Percentiles rank a stretch among this genome's conserved stretches.
Conservation (phyloP, 108 stramenopile genomes). For the Skeletonema costatum region DNA sequence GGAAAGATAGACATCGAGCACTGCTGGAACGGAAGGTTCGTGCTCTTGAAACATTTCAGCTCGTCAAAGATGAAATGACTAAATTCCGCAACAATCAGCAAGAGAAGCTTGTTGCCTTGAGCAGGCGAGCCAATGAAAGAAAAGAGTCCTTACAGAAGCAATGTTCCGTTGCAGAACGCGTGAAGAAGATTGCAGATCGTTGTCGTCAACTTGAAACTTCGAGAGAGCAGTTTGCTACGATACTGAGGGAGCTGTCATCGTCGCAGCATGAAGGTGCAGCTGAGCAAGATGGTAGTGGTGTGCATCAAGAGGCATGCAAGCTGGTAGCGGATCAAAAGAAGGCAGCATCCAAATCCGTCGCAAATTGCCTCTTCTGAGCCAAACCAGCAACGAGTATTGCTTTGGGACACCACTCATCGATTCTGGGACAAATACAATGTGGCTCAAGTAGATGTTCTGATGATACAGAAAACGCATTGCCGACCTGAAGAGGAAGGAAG, state of each 20-base stretch:
- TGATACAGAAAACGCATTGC: slow-evolving; percentile 18
- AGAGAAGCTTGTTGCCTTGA: slow-evolving; percentile 23
- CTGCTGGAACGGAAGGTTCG: slow-evolving; percentile 37
- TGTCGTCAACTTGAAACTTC: slow-evolving; percentile 38
- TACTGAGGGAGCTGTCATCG: slow-evolving; percentile 14
- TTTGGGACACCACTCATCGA: slow-evolving; percentile 23
- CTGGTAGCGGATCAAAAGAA: background rate
- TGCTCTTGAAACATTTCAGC: slow-evolving; percentile 33
- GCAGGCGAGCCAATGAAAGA: slow-evolving; percentile 34
- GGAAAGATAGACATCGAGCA: slow-evolving; percentile 18
- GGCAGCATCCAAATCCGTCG: background rate
- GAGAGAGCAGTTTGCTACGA: slow-evolving; percentile 37
- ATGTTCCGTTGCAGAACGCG: slow-evolving; percentile 38
- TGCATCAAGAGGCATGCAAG: background rate
- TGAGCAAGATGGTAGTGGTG: background rate
- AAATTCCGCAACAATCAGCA: slow-evolving; percentile 41
- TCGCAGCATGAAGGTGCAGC: background rate
- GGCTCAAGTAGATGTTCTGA: slow-evolving; percentile 34
- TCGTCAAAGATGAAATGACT: slow-evolving; percentile 37
- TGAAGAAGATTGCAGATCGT: slow-evolving; percentile 31
- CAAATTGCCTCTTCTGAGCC: background rate
- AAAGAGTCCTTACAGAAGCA: slow-evolving; percentile 30
- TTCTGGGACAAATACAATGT: slow-evolving; percentile 52
- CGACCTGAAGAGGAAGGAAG: slow-evolving; percentile 27
- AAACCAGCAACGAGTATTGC: background rate